These are phyloP conservation scores for Trichothecium roseum DNA, from an alignment of 2,329 filamentous ascomycete genomes.

Conservation along the genomic window DNA sequence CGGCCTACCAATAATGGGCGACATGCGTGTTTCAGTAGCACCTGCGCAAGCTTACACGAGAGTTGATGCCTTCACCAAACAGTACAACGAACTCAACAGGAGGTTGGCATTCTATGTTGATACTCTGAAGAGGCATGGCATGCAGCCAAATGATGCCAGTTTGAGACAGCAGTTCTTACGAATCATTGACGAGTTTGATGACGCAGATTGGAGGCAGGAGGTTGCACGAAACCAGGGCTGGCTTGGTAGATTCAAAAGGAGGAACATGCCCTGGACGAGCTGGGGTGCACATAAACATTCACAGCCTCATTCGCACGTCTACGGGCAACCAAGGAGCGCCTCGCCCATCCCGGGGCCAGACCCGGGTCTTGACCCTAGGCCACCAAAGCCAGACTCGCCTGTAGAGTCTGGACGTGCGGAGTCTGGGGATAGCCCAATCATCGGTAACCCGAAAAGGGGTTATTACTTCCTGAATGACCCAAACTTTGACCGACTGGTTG, in stretches of 20 bases:
- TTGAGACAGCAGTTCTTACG: conserved; percentile 10
- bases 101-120: conserved; percentile 8
- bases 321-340: background rate
- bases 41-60: background rate
- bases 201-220: conserved; percentile 6
- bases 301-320: background rate
- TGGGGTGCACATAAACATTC: too few species aligned
- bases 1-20: conserved; percentile 2
- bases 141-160: conserved; percentile 10
- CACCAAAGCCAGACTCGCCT: too few species aligned
- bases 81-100: conserved; percentile 11
- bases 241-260: conserved; percentile 11
- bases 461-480: conserved; percentile 13
- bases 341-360: background rate
- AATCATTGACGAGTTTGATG: conserved; percentile 11
- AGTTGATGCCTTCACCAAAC: conserved; percentile 9
- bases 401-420: too few species aligned
- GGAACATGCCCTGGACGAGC: conserved; percentile 9
- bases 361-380: too few species aligned
- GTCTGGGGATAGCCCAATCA: background rate
- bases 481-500: conserved; percentile 14
- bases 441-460: conserved; percentile 1
- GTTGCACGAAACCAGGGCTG: conserved; percentile 13
- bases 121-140: conserved; percentile 8
- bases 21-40: background rate